phyloP scores from a whole-genome alignment of 805 yeast genomes.

The Candida montana region DNA sequence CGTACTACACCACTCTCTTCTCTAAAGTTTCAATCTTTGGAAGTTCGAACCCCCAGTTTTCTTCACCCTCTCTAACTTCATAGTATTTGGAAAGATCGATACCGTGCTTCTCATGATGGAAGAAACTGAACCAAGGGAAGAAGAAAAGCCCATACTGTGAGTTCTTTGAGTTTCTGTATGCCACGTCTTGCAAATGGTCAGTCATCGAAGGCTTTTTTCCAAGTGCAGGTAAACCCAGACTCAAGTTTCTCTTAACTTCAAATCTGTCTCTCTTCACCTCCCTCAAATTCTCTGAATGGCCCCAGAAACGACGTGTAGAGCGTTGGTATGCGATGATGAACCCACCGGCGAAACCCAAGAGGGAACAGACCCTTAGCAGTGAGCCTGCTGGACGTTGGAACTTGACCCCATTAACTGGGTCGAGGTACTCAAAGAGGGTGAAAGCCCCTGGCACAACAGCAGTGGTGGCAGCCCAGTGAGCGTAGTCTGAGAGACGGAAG shows the following conservation, averaged over 20 bases:
- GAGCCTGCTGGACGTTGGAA: conserved; percentile 48
- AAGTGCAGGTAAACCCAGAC: conserved; percentile 62
- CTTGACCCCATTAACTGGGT: conserved; percentile 41
- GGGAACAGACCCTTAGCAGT: conserved; percentile 52
- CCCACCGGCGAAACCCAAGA: conserved; percentile 68
- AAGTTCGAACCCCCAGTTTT: conserved; percentile 20
- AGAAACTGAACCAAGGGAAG: conserved; percentile 80
- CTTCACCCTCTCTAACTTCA: conserved; percentile 23
- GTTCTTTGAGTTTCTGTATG: conserved; percentile 73
- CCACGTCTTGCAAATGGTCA: conserved; percentile 65
- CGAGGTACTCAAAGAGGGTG: conserved; percentile 39
- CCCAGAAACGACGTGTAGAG: conserved; percentile 71
- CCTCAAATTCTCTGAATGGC: conserved; percentile 63
- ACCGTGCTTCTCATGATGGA: conserved; percentile 78
- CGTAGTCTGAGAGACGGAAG: conserved; percentile 64
- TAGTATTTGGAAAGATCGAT: conserved; percentile 53
- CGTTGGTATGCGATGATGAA: conserved; percentile 64
- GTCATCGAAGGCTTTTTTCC: conserved; percentile 54
- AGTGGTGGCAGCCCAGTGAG: conserved; percentile 41
- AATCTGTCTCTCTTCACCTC: conserved; percentile 71
- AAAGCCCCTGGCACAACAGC: conserved; percentile 45
- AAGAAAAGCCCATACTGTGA: conserved; percentile 55
- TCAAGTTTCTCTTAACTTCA: conserved; percentile 62
- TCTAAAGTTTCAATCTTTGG: conserved; percentile 20
- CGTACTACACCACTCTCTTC: conserved; percentile 8